Percentiles rank a stretch among this genome's conserved stretches.
These are phyloP conservation scores for Oryza longistaminata DNA, from an alignment of 176 grass and related monocot genomes.

Conservation along the genomic window DNA sequence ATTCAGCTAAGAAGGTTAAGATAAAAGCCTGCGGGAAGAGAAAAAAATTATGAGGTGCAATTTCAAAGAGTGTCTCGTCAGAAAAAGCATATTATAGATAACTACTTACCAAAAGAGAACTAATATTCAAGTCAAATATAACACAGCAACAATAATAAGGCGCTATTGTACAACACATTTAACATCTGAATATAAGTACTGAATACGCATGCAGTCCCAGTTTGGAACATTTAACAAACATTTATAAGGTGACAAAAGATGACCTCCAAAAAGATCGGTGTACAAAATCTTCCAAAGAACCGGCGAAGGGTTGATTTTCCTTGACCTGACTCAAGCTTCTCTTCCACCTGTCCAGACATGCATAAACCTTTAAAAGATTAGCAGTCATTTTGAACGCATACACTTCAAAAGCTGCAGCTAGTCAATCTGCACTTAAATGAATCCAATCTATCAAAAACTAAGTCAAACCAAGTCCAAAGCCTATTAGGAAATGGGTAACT, in stretches of 20 bases:
- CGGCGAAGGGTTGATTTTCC: conserved; percentile 64
- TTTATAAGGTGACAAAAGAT: conserved; percentile 9
- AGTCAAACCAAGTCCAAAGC: not conserved
- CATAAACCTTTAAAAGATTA: conserved; percentile 33
- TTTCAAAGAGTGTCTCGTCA: conserved; percentile 18
- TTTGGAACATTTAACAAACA: not conserved
- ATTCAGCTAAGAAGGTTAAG: conserved; percentile 88
- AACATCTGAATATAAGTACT: not conserved
- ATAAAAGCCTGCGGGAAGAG: conserved; percentile 71
- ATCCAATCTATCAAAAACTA: not conserved
- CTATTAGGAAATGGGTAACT: not conserved
- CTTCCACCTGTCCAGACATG: conserved; percentile 64
- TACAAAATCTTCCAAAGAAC: conserved; percentile 87
- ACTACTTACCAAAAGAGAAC: not conserved
- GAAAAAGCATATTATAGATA: not conserved
- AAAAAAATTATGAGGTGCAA: conserved; percentile 15
- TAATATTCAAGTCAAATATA: not conserved
- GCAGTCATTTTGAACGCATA: not conserved
- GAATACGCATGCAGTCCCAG: not conserved
- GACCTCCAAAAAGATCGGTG: conserved; percentile 87
- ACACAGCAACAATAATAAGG: not conserved
- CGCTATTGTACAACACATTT: not conserved
- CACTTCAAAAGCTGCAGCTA: not conserved
- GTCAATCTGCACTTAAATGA: not conserved
- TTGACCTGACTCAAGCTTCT: conserved; percentile 84